phyloP scores from a whole-genome alignment of 768 basidiomycete species.

The Kwoniella heveanensis region DNA sequence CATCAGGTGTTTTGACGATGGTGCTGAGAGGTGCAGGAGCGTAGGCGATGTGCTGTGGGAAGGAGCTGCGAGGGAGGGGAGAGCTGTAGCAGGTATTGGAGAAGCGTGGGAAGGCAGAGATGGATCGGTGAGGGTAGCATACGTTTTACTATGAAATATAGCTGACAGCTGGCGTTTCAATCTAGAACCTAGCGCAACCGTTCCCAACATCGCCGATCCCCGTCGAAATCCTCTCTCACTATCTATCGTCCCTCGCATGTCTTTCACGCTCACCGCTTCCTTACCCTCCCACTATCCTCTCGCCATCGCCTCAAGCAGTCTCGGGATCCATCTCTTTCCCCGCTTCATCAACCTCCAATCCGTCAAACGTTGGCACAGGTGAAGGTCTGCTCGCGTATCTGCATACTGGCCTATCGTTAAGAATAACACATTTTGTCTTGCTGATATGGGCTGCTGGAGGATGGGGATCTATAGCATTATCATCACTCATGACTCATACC shows the following conservation, averaged over 20 bases:
- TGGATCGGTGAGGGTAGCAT: slow-evolving; percentile 40
- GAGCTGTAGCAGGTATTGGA: slow-evolving; percentile 74
- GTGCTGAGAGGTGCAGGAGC: slow-evolving; percentile 71
- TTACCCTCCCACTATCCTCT: slow-evolving; percentile 43
- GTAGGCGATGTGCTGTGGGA: slow-evolving; percentile 84
- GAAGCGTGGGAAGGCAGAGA: slow-evolving; percentile 69
- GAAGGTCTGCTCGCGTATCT: slow-evolving; percentile 49
- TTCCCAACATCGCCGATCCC: slow-evolving; percentile 34
- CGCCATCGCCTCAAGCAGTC: slow-evolving; percentile 40
- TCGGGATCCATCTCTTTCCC: slow-evolving; percentile 60
- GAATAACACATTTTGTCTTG: slow-evolving; percentile 44
- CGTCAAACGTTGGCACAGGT: slow-evolving; percentile 33
- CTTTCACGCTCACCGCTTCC: slow-evolving; percentile 43
- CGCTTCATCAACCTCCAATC: slow-evolving; percentile 46
- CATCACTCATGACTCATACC: slow-evolving; percentile 38
- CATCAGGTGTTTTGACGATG: slow-evolving; percentile 81
- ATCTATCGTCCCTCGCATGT: slow-evolving; percentile 37
- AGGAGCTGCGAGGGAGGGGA: slow-evolving; percentile 80
- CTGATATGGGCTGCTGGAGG: slow-evolving; percentile 47
- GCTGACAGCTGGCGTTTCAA: slow-evolving; percentile 6
- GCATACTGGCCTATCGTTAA: slow-evolving; percentile 39
- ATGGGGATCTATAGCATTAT: slow-evolving; percentile 50
- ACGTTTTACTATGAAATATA: not conserved
- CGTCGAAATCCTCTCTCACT: slow-evolving; percentile 38
- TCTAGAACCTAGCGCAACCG: slow-evolving; percentile 36